phyloP scores from a whole-genome alignment of 1,139 yeast genomes.

The Nakaseomyces glabratus region DNA sequence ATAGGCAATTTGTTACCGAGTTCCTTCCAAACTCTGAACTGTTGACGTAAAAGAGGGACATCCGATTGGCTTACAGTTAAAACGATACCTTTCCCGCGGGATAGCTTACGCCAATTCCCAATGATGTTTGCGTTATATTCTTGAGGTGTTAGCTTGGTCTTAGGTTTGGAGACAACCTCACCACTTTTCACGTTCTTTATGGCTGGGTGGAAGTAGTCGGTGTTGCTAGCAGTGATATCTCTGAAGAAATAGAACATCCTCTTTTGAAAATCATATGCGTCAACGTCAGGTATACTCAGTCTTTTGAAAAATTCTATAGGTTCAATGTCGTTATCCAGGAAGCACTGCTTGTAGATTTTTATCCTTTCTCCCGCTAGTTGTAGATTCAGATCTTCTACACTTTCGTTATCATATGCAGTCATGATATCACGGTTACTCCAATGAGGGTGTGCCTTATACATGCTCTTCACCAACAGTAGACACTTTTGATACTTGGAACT shows the following conservation, averaged over 20 bases:
- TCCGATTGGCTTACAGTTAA: constrained; percentile 40
- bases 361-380: constrained; percentile 17
- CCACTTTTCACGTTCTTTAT: constrained; percentile 15
- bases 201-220: constrained; percentile 16
- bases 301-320: constrained; percentile 6
- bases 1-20: constrained; percentile 43
- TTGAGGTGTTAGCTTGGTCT: constrained; percentile 4
- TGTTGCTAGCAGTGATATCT: constrained; percentile 3
- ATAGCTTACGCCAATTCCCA: constrained; percentile 27
- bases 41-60: constrained; percentile 38
- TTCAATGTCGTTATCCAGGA: constrained; percentile 9
- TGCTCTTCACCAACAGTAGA: constrained; percentile 1
- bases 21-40: constrained; percentile 40
- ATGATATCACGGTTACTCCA: constrained; percentile 17
- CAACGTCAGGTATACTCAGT: neutral
- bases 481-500: constrained; percentile 3
- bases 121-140: constrained; percentile 16
- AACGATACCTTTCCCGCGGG: constrained; percentile 42
- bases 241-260: constrained; percentile 21
- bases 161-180: constrained; percentile 8
- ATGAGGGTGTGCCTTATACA: constrained; percentile 10
- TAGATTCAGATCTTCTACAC: constrained; percentile 13
- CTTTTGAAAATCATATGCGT: constrained; percentile 12
- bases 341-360: constrained; percentile 19
- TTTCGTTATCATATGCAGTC: constrained; percentile 12